phyloP scores from a whole-genome alignment of 2,329 filamentous ascomycete species.

The Aschersonia sp. region DNA sequence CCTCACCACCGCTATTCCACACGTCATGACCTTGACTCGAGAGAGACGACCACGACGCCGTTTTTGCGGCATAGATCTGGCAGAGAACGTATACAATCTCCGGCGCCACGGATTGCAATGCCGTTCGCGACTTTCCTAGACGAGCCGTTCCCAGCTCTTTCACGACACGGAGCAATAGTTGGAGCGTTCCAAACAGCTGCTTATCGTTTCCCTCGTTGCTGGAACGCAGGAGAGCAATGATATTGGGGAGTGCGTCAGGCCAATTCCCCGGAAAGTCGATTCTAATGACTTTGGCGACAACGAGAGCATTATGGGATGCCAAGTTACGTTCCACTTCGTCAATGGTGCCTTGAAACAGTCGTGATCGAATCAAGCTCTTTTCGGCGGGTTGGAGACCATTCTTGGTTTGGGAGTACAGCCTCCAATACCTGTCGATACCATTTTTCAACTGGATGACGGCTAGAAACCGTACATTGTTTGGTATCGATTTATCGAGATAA shows the following conservation, averaged over 20 bases:
- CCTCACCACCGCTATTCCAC: conserved; percentile 41
- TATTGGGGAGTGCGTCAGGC: conserved; percentile 45
- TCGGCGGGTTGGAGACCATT: conserved; percentile 62
- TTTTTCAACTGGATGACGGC: conserved; percentile 93
- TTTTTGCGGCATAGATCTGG: conserved; percentile 63
- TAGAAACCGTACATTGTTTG: conserved; percentile 68
- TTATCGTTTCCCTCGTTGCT: conserved; percentile 38
- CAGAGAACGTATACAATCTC: conserved; percentile 72
- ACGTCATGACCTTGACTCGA: conserved; percentile 38
- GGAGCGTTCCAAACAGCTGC: conserved; percentile 56
- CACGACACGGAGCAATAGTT: conserved; percentile 70
- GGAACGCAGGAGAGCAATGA: conserved; percentile 49
- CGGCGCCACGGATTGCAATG: conserved; percentile 63
- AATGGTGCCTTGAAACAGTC: conserved; percentile 62
- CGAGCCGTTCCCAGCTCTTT: conserved; percentile 81
- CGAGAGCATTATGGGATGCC: conserved; percentile 76
- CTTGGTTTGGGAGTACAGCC: conserved; percentile 37
- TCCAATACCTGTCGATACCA: conserved; percentile 90
- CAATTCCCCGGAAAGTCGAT: conserved; percentile 84
- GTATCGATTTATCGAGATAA: conserved; percentile 67
- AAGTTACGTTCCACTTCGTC: conserved; percentile 62
- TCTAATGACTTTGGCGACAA: conserved; percentile 74
- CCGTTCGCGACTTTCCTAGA: conserved; percentile 58
- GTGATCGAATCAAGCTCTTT: conserved; percentile 60
- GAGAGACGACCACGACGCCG: conserved; percentile 51